Conservation (phyloP, 2,329 filamentous ascomycete species). For the Aspergillus awamori region DNA sequence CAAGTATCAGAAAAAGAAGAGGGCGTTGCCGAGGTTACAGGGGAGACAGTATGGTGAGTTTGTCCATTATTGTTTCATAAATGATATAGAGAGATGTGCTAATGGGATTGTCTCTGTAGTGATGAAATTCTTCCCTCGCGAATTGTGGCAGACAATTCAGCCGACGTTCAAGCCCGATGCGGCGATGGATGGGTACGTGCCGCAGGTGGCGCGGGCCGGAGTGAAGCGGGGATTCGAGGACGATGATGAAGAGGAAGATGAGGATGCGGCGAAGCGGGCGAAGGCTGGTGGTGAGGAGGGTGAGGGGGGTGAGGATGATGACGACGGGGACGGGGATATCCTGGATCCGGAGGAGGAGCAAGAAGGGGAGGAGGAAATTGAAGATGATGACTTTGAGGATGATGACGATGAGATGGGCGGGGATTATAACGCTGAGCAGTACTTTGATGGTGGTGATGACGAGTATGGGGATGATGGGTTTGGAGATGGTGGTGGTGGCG, state of each 20-base stretch:
- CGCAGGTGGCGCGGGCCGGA: slow-evolving; percentile 21
- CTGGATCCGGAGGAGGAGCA: slow-evolving; percentile 52
- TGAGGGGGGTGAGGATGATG: slow-evolving; percentile 36
- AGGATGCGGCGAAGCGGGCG: slow-evolving; percentile 36
- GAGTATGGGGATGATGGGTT: slow-evolving; percentile 58
- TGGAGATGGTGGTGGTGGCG: slow-evolving; percentile 57
- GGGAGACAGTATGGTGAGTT: slow-evolving; percentile 56
- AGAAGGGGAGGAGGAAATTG: slow-evolving; percentile 55
- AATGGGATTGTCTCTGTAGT: slow-evolving; percentile 38
- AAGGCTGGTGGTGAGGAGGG: slow-evolving; percentile 35
- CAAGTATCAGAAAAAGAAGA: slow-evolving; percentile 60
- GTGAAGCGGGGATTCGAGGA: slow-evolving; percentile 48
- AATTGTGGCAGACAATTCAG: slow-evolving; percentile 60
- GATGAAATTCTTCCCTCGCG: slow-evolving; percentile 61
- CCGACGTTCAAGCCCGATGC: slow-evolving; percentile 44
- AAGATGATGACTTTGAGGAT: slow-evolving; percentile 63
- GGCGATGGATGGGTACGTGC: slow-evolving; percentile 33
- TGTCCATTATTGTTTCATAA: neutral
- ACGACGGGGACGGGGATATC: slow-evolving; percentile 49
- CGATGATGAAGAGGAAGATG: slow-evolving; percentile 48
- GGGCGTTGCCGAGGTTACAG: slow-evolving; percentile 58
- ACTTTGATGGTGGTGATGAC: slow-evolving; percentile 63
- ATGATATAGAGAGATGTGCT: neutral
- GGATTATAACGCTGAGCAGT: slow-evolving; percentile 67
- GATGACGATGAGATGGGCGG: slow-evolving; percentile 62